Evolutionary conservation across 495 filamentous ascomycete species (phyloP), one percentile per base, ranked within the genome.

Genomic region (Monascus purpureus): DNA sequence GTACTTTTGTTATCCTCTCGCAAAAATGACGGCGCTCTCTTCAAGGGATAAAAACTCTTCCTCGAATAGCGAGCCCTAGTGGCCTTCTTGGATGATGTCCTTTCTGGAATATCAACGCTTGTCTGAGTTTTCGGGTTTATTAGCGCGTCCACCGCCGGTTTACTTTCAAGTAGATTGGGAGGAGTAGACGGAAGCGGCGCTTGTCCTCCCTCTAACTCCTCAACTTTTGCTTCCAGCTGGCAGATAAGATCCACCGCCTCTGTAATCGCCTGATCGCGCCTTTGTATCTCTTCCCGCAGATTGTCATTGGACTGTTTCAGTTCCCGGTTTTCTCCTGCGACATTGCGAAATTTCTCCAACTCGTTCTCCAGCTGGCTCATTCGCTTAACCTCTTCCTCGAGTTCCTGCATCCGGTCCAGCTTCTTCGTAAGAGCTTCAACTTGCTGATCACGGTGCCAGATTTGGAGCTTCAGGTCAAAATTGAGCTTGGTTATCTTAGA

Each of bases 381-480:
- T 16, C 75, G 72, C 23, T 75, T 65, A 35, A 79, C 65, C 39
- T 88, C 77, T 20, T 70, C 63, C 31, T 75, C 68, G 30, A 83
- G 51, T 36, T 80, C 73, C 18, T 79, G 58, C 27, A 83, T 68
- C 29, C 77, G 76, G 7, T 71, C 75, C 17, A 73, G 50, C 42
- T 77, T 83, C 30, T 75, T 68, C 49, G 85, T 78, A 33, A 86
- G 32, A n/a, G 62, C 57, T 11, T 65, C 55, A 39, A 82, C 64
- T 19, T 82, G 72, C 29, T 77, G 63, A 8, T 61, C 50, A 12
- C 77, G 67, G 40, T 93, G 80, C 43, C 72, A 81, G 1, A 93
- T 63, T 38, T 88, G 81, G 29, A 93, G 61, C 52, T 93, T 93
- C 35, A 95, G 62, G 46, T 87, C 81, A 46, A 93, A 95, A 43